phyloP scores from a whole-genome alignment of 177 flowering plant species.

The Vitis hybrid region DNA sequence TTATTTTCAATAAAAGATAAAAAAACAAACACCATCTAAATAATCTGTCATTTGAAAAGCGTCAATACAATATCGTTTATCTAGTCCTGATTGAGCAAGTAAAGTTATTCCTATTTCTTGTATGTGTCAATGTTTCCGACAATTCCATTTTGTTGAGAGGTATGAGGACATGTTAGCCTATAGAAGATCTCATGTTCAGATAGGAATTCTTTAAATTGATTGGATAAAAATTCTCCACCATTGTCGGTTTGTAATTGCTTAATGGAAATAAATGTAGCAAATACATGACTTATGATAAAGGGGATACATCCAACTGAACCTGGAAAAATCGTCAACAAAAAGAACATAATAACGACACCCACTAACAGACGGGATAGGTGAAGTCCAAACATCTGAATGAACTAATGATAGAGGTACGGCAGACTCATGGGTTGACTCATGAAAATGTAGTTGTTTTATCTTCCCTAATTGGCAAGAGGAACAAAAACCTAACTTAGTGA shows the following conservation, averaged over 20 bases:
- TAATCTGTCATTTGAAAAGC: not conserved
- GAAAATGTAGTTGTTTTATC: not conserved
- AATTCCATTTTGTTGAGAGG: conserved; percentile 1
- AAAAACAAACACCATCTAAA: not conserved
- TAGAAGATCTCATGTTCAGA: not conserved
- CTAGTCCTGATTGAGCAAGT: not conserved
- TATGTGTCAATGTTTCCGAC: not conserved
- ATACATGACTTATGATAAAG: not conserved
- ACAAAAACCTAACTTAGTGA: not conserved
- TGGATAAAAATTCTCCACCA: not conserved
- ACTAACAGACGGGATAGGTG: not conserved
- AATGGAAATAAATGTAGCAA: not conserved
- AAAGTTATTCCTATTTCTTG: not conserved
- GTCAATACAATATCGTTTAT: not conserved
- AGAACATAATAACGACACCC: conserved; percentile 1
- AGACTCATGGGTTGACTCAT: not conserved
- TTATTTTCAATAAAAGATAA: fast-evolving
- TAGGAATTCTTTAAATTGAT: not conserved
- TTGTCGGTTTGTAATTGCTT: conserved; percentile 1
- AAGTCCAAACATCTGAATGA: conserved; percentile 1
- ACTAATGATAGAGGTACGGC: not conserved
- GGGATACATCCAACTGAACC: conserved; percentile 2
- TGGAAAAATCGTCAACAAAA: conserved; percentile 5
- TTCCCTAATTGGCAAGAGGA: conserved; percentile 1
- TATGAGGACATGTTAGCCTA: not conserved